These are phyloP conservation scores for Pezicula carpinea DNA, from an alignment of 2,329 filamentous ascomycete genomes.

Conservation along the genomic window DNA sequence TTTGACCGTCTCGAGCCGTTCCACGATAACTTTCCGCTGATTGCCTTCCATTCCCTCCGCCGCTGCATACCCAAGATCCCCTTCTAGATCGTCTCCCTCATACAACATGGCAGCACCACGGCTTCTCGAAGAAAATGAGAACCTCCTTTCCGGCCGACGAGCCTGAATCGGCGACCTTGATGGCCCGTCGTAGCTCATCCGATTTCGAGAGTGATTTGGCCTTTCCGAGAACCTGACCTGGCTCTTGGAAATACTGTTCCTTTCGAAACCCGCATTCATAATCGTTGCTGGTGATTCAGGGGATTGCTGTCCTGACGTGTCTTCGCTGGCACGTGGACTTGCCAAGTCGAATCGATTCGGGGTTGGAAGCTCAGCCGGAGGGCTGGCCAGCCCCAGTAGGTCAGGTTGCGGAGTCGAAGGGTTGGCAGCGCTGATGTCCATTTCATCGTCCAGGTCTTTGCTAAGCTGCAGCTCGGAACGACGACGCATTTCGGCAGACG, in stretches of 20 bases:
- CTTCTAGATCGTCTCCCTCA: slow-evolving; percentile 75
- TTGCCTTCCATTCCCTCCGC: slow-evolving; percentile 92
- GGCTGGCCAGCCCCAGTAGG: slow-evolving; percentile 51
- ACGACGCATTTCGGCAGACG: slow-evolving; percentile 78
- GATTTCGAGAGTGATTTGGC: slow-evolving; percentile 21
- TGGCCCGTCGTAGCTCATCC: slow-evolving; percentile 30
- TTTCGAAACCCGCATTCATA: slow-evolving; percentile 9
- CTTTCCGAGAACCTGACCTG: slow-evolving; percentile 24
- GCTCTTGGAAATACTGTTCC: slow-evolving; percentile 13
- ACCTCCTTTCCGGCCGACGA: slow-evolving; percentile 19
- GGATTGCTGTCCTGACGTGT: slow-evolving; percentile 14
- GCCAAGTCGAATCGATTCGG: slow-evolving; percentile 71
- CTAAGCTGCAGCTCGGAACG: slow-evolving; percentile 46
- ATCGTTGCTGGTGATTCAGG: slow-evolving; percentile 14
- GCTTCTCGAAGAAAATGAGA: slow-evolving; percentile 35
- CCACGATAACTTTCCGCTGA: slow-evolving; percentile 91
- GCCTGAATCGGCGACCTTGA: slow-evolving; percentile 18
- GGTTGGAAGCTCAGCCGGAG: slow-evolving; percentile 64
- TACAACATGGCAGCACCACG: slow-evolving; percentile 38
- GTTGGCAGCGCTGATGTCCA: slow-evolving; percentile 78
- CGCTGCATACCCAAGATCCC: slow-evolving; percentile 89
- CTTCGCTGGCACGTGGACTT: slow-evolving; percentile 30
- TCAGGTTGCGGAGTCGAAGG: slow-evolving; percentile 56
- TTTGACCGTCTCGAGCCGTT: slow-evolving; percentile 93
- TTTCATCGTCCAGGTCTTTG: slow-evolving; percentile 66